Conservation (phyloP, 495 filamentous ascomycete species). For the Apiosordaria backusii region DNA sequence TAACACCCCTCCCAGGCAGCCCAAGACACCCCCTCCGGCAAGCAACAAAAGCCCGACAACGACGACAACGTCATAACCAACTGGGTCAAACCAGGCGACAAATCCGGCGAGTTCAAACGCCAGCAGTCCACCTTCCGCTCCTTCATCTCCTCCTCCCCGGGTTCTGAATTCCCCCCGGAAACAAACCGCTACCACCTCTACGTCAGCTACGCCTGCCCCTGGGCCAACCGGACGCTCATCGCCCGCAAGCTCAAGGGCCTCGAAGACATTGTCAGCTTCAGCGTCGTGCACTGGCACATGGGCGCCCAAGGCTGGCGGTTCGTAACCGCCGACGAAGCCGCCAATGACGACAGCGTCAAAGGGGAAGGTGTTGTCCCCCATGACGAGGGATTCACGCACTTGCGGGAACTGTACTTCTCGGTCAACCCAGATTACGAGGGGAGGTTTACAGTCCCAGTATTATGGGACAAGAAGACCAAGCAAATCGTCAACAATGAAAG, state of each 20-base stretch:
- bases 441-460: constrained; percentile 72
- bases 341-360: constrained; percentile 49
- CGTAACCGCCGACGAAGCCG: constrained; percentile 56
- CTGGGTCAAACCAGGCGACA: constrained; percentile 73
- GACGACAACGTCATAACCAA: constrained; percentile 57
- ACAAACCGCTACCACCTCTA: constrained; percentile 64
- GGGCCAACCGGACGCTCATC: constrained; percentile 71
- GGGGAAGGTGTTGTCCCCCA: constrained; percentile 61
- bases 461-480: constrained; percentile 71
- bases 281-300: constrained; percentile 66
- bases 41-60: background rate
- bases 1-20: constrained; percentile 9
- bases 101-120: constrained; percentile 86
- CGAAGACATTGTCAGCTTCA: constrained; percentile 65
- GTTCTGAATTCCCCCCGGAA: constrained; percentile 66
- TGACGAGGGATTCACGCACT: constrained; percentile 52
- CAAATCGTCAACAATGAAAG: constrained; percentile 84
- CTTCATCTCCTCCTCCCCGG: constrained; percentile 59
- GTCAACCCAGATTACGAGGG: constrained; percentile 66
- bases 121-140: constrained; percentile 66
- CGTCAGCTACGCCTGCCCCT: background rate
- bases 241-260: constrained; percentile 76
- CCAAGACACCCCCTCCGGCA: constrained; percentile 17
- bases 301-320: constrained; percentile 78
- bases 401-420: constrained; percentile 70